Evolutionary conservation across 495 filamentous ascomycete species (phyloP), one percentile per base, ranked within the genome.

Genomic region (Aspergillus sclerotioniger): DNA sequence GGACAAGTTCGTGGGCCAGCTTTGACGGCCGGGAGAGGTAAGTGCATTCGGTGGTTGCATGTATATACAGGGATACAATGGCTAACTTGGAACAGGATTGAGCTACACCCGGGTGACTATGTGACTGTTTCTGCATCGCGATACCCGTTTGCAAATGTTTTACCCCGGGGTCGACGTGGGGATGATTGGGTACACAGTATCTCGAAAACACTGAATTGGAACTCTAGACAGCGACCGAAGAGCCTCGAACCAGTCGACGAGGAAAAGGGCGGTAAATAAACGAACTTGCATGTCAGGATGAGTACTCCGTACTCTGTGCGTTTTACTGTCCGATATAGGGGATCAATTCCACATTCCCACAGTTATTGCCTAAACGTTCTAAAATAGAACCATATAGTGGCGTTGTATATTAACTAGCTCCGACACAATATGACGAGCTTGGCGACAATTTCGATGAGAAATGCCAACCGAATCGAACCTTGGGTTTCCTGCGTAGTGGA

Each of bases 141-240:
- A 59, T 98, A 91, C 65, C 94, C 94, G 0, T 98, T 98, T 75
- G 91, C 94, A 5, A 90, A 87, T 56, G 90, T 98, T 1, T 80
- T 93, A 73, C 85, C 87, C 10, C 81, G 86, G 16, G 89, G 89
- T 6, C 73, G 87, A 51, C 77, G 85, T 53, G 88, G 84, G 55
- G 90, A 95, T 68, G 92, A 96, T 59, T 98, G 94, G 94, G 87
- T 98, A 20, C 90, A 92, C 59, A 91, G 87, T 63, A 93, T 98
- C 56, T 88, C 83, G 32, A 84, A 90, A 54, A 98, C 94, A 53
- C 73, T 98, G 66, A 87, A 93, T 57, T 98, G 94, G 94, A 98
- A 98, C 69, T 91, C 88, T 13, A 70, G 92, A 53, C 83, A 85
- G 50, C 82, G 81, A 62, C 90, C 91, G 71, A 95, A 92, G 76